Conservation (phyloP, 192 early-diverging fungal species). For the Mortierella alpina region DNA sequence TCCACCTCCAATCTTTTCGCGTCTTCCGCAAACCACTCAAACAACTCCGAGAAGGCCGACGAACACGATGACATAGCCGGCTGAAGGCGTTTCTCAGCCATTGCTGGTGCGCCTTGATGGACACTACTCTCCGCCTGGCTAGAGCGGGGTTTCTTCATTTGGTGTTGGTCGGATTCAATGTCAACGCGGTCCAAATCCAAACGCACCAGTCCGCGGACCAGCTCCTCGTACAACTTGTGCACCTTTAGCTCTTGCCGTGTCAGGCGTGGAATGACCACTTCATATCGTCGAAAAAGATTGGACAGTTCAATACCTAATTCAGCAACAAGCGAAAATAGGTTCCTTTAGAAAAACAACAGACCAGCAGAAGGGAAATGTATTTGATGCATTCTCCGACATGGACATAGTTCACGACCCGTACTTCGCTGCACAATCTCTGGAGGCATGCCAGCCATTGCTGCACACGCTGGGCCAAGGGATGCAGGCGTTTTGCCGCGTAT, state of each 20-base stretch:
- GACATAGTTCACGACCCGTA: not conserved
- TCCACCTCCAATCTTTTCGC: too few species aligned
- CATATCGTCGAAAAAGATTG: slow-evolving; percentile 36
- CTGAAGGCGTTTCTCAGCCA: too few species aligned
- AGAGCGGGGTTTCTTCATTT: too few species aligned
- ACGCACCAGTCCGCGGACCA: slow-evolving; percentile 16
- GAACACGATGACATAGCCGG: too few species aligned
- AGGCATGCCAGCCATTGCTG: slow-evolving; percentile 55
- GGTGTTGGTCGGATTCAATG: not conserved
- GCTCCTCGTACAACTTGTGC: slow-evolving; percentile 22
- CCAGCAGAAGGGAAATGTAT: not conserved
- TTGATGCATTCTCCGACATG: too few species aligned
- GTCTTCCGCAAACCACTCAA: too few species aligned
- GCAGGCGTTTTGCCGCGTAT: slow-evolving; percentile 50
- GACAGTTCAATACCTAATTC: slow-evolving; percentile 22
- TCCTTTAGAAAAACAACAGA: not conserved
- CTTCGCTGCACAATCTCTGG: slow-evolving; percentile 52
- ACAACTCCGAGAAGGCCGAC: too few species aligned
- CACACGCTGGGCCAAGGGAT: slow-evolving; percentile 62
- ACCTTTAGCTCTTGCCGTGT: slow-evolving; percentile 13
- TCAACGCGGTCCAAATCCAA: slow-evolving; percentile 13
- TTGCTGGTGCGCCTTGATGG: too few species aligned
- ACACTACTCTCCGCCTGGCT: too few species aligned
- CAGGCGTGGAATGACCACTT: slow-evolving; percentile 27
- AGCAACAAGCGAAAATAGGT: not conserved